Evolutionary conservation across 768 basidiomycete species (phyloP), one percentile per base, ranked within the genome.

Genomic region (Cystofilobasidium capitatum): DNA sequence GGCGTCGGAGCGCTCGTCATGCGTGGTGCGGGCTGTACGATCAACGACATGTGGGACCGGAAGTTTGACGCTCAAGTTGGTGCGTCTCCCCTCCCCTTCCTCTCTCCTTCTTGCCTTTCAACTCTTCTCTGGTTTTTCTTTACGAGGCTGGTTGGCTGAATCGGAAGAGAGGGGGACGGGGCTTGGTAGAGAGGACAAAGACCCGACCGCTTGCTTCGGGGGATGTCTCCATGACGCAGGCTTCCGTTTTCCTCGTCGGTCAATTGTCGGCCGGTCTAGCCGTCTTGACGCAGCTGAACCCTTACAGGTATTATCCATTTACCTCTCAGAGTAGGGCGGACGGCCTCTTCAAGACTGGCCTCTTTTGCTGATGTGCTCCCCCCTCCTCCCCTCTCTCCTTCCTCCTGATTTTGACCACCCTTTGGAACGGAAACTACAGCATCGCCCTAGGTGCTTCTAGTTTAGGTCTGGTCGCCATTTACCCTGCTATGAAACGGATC

Each of bases 41-140:
- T 99, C 72, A 99, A 99, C 76, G 96, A 99, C 75, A 86, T 99
- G 85, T 98, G 96, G 94, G 96, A 99, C 78, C 82, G 82, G 70
- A 85, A 89, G 69, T 83, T 96, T 54, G 96, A 99, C 81, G 86
- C 85, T 74, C 85, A 86, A 44, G 96, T 98, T 58, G 91, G 93
- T 92, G 74, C 66, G 84, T 76, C 26, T 33, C 1, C 24, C 17
- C 55, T 29, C 36, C 14, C 26, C 17, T 29, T 65, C 26, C 31
- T 33, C 7, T 33, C 10, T 2, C 26, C 14, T 12, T 44, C 55
- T 35, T 54, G 22, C 35, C 14, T 7, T 39, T 22, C 13, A 42
- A 13, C 13, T 58, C 20, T 62, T 44, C n/a, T 31, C n/a, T 42
- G 57, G 44, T n/a, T 22, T 26, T 35, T 22, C 35, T 39, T 67